A percentile compares a stretch with the other conserved stretches of the same genome.
Conservation (phyloP, 2,329 filamentous ascomycete genomes). For the Hirsutella thompsonii region DNA sequence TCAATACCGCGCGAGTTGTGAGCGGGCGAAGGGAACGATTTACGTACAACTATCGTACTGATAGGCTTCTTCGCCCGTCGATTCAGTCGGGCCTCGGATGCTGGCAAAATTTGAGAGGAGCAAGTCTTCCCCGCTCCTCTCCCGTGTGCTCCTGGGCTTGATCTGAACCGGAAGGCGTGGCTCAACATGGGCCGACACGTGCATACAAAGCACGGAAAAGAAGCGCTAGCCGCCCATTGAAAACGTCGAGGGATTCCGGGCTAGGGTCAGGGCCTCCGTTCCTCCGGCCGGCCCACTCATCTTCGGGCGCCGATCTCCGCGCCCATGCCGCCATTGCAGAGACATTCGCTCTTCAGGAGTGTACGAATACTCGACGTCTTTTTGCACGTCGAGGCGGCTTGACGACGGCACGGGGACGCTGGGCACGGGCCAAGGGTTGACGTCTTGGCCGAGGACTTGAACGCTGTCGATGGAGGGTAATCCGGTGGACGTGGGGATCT, state of each 20-base stretch:
- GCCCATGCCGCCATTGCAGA: conserved; percentile 2
- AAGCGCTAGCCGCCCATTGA: background rate
- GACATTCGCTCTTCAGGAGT: background rate
- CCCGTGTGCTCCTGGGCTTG: background rate
- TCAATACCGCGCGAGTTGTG: background rate
- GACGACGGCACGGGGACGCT: no score
- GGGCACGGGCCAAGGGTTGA: no score
- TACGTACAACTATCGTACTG: background rate
- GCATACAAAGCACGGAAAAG: background rate
- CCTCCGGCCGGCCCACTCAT: conserved; percentile 15
- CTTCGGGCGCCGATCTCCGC: conserved; percentile 13
- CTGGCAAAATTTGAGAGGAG: background rate
- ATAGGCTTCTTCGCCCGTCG: background rate
- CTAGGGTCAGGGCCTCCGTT: conserved; percentile 7
- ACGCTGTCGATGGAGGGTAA: no score
- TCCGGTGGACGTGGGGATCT: no score
- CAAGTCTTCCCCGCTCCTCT: background rate
- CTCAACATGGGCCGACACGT: background rate
- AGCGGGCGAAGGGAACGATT: conserved; percentile 2
- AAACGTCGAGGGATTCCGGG: conserved; percentile 4
- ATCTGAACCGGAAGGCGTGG: conserved; percentile 1
- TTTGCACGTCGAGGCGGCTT: no score
- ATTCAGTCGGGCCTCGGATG: background rate
- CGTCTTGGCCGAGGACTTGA: no score
- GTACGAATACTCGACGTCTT: no score